Base-by-base conservation (phyloP, 306 rosid genomes). In the Coriaria nepalensis region DNA sequence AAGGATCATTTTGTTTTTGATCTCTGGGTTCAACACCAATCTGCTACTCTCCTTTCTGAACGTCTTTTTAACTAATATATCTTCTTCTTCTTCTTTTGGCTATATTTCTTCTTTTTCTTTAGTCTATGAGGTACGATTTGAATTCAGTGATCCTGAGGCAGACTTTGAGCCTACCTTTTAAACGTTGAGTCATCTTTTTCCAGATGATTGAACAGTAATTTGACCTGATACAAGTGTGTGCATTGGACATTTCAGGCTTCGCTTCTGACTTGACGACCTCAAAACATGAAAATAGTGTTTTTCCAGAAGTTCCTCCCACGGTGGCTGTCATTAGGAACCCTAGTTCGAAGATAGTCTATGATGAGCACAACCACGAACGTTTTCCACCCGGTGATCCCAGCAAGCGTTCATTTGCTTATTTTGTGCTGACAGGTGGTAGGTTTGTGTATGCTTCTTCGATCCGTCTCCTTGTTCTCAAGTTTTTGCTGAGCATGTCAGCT, bases 391-490 rank as follows among this genome's bases (percentile, higher is more conserved):
- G 93, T 12, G 95, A 85, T 61, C 95, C 95, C 39, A 85, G 87
- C 82, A 85, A 85, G 67, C 82, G 84, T 49, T 93, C 95, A 55
- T 85, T 85, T 78, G 95, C 87, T 6, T 85, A 85, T 70, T 80
- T 85, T 66, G 93, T 78, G 60, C 74, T 85, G 44, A 68, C 93
- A 4, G 87, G 93, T 35, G 95, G 95, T 20, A 71, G 95, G 56
- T 85, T 85, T 67, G 80, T 57, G 12, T 85, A 85, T 55, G 95
- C 95, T 34, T 85, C 95, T 14, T 10, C 80, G 52, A 33, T 85
- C 44, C 93, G 95, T 57, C 84, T 85, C 39, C 87, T 85, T 36
- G 10, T 85, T 68, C 93, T 85, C 59, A 80, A 85, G 72, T 75
- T 85, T 73, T 84, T 85, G 51, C 78, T 85, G 47, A 78, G 87